Evolutionary conservation across 306 rosid species (phyloP), one percentile per base, ranked within the genome.

Genomic region (Quercus cerris): DNA sequence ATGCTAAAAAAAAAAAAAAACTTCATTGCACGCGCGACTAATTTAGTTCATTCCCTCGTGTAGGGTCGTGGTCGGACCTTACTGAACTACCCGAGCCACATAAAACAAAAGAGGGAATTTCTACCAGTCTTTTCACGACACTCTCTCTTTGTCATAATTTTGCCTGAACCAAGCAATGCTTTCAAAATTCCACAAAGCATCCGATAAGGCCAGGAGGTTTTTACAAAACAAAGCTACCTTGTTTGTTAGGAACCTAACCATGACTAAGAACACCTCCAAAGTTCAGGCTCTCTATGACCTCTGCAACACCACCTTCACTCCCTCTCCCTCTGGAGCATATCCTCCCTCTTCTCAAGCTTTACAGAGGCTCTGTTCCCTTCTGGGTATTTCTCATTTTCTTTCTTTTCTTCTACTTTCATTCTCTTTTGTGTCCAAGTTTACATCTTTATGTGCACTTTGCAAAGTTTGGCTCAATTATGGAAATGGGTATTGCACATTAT

Each of bases 211-310:
- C 22, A 75, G 86, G 67, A 6, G 27, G 6, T 79, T 82, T 44
- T 27, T 70, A 56, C 85, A 78, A 59, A 83, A 61, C 25, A 83
- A 78, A 70, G 82, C 81, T 20, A 83, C 76, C 72, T 69, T 74
- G 70, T 73, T 87, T 49, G 80, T 82, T 25, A 87, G 89, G 73
- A 74, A 77, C 75, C 38, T 81, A 51, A 91, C 85, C 54, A 91
- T 94, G 95, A 69, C 41, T 78, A 75, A 28, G 77, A 78, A 77
- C 82, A 81, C 70, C 85, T 79, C 92, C 75, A 90, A 91, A 85
- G 83, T 93, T 69, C 94, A 95, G 82, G 74, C 78, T 71, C 82
- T 93, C 70, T 89, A 91, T 72, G 93, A 90, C 19, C 92, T 91
- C 80, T 95, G 99, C 81, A 89, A 81, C 62, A 78, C 44, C 61